phyloP scores from a whole-genome alignment of 1,284 basidiomycete species.

The Leccinum pachyderme region DNA sequence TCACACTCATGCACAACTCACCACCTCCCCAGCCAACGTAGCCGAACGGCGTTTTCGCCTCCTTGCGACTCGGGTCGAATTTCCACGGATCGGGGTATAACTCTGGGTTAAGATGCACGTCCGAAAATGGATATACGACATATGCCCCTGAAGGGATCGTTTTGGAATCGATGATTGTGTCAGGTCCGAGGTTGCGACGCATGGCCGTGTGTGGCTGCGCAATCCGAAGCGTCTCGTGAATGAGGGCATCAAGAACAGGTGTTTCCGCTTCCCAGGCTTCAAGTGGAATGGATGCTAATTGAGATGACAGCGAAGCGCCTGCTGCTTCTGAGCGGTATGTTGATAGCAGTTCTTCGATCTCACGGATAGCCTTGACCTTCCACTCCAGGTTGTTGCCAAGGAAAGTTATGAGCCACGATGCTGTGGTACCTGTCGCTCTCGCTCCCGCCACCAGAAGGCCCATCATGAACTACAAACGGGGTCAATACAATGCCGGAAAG shows the following conservation, averaged over 20 bases:
- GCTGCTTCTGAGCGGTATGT: slow-evolving; percentile 34
- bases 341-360: slow-evolving; percentile 63
- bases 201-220: slow-evolving; percentile 77
- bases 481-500: slow-evolving; percentile 20
- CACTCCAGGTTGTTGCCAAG: slow-evolving; percentile 63
- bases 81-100: slow-evolving; percentile 72
- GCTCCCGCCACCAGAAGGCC: slow-evolving; percentile 72
- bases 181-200: slow-evolving; percentile 70
- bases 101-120: slow-evolving; percentile 67
- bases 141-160: slow-evolving; percentile 67
- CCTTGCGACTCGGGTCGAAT: slow-evolving; percentile 61
- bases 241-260: slow-evolving; percentile 66
- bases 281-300: slow-evolving; percentile 60
- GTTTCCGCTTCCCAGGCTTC: slow-evolving; percentile 64
- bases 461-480: slow-evolving; percentile 64
- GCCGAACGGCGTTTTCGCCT: slow-evolving; percentile 50
- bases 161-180: slow-evolving; percentile 61
- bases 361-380: slow-evolving; percentile 51
- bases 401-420: slow-evolving; percentile 70
- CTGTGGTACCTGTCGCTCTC: slow-evolving; percentile 73
- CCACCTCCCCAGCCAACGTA: slow-evolving; percentile 78
- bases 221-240: slow-evolving; percentile 70
- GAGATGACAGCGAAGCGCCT: slow-evolving; percentile 40
- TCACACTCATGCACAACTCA: slow-evolving; percentile 37
- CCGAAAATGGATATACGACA: slow-evolving; percentile 73